Evolutionary conservation across 2,329 filamentous ascomycete species (phyloP).

Genomic region (Talaromyces sp.): DNA sequence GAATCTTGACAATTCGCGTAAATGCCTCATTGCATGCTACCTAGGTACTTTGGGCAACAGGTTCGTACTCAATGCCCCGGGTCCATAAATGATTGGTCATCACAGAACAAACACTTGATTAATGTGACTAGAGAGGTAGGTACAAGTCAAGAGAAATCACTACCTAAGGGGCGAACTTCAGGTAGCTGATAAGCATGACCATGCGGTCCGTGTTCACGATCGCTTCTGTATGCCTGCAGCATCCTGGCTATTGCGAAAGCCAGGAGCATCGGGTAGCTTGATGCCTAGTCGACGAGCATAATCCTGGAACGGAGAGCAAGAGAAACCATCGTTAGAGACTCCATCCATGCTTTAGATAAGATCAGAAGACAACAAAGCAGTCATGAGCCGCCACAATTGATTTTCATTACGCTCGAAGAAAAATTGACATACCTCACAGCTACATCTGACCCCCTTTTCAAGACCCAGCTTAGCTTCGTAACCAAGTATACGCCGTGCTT

Average conservation of each 20-base stretch:
- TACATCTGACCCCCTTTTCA: slow-evolving; percentile 49
- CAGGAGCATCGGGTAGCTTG: slow-evolving; percentile 20
- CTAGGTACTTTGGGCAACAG: background rate
- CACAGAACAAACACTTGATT: background rate
- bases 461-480: slow-evolving; percentile 52
- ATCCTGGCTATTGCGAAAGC: background rate
- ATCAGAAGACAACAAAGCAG: background rate
- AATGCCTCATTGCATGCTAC: background rate
- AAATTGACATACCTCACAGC: slow-evolving; percentile 43
- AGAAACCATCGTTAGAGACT: slow-evolving; percentile 25
- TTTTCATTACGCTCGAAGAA: background rate
- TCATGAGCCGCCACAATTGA: background rate
- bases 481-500: slow-evolving; percentile 51
- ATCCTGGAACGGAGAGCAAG: slow-evolving; percentile 24
- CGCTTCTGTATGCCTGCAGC: background rate
- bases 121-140: background rate
- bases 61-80: background rate
- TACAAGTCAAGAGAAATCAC: background rate
- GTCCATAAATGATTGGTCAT: no score
- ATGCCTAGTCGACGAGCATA: slow-evolving; percentile 32
- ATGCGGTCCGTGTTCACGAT: background rate
- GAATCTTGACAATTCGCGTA: background rate
- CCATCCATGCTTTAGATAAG: slow-evolving; percentile 40
- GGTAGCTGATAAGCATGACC: background rate
- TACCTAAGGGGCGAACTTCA: background rate